Conservation (phyloP, 2,329 filamentous ascomycete species). For the Periglandula ipomoeae region DNA sequence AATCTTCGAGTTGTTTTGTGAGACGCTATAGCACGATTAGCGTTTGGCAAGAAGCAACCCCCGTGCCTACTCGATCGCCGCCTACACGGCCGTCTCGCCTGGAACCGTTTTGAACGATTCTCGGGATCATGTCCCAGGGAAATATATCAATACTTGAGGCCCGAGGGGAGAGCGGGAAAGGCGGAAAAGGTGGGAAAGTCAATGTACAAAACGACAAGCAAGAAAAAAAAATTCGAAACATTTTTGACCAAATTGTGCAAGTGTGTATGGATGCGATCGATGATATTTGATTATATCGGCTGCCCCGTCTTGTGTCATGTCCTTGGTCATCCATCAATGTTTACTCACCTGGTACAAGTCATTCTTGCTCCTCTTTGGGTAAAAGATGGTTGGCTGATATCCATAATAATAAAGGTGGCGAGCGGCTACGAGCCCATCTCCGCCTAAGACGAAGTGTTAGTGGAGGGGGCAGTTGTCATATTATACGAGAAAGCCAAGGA, state of each 20-base stretch:
- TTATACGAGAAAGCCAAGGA: neutral
- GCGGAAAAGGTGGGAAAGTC: too few relatives aligned
- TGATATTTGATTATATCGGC: too few relatives aligned
- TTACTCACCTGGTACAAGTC: constrained; percentile 75
- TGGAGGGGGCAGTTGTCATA: neutral
- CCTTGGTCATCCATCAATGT: too few relatives aligned
- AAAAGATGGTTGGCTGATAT: constrained; percentile 82
- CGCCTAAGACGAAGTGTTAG: constrained; percentile 43
- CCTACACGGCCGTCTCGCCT: too few relatives aligned
- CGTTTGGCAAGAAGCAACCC: constrained; percentile 3
- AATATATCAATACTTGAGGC: too few relatives aligned
- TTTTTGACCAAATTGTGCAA: too few relatives aligned
- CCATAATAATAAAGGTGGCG: constrained; percentile 88
- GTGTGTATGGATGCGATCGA: too few relatives aligned
- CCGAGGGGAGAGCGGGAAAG: too few relatives aligned
- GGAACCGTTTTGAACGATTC: too few relatives aligned
- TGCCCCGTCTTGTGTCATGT: too few relatives aligned
- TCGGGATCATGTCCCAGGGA: too few relatives aligned
- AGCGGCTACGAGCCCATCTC: constrained; percentile 89
- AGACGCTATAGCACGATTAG: constrained; percentile 53
- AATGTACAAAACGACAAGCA: constrained; percentile 9
- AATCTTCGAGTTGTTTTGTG: constrained; percentile 72
- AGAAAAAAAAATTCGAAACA: constrained; percentile 3
- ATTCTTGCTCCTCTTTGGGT: constrained; percentile 84
- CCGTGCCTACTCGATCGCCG: too few relatives aligned